Evolutionary conservation across 164 flowering plant species (phyloP).

Genomic region (Chimonanthus praecox): DNA sequence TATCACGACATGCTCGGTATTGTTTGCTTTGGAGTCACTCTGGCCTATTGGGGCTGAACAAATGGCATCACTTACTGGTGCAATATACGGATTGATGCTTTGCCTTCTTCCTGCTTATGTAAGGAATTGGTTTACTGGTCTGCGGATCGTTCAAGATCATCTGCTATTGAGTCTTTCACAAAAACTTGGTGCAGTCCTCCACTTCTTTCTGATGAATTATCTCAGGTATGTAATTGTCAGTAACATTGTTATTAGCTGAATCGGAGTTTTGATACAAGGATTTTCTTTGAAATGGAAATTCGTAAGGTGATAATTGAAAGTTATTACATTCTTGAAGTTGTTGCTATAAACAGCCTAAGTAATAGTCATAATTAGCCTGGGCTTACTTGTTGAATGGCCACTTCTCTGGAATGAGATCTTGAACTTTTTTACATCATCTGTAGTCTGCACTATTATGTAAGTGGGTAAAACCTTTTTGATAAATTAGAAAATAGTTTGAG

Average conservation of each 20-base stretch:
- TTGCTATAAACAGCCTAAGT: too few relatives aligned
- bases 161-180: slow-evolving; percentile 71
- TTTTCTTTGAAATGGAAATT: background rate
- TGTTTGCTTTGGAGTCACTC: slow-evolving; percentile 59
- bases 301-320: background rate
- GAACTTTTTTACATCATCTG: too few relatives aligned
- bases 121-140: slow-evolving; percentile 72
- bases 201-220: slow-evolving; percentile 71
- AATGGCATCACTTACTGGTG: slow-evolving; percentile 82
- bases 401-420: too few relatives aligned
- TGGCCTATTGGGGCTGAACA: slow-evolving; percentile 62
- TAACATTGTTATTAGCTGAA: background rate
- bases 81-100: slow-evolving; percentile 84
- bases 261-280: background rate
- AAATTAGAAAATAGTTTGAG: too few relatives aligned
- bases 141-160: slow-evolving; percentile 77
- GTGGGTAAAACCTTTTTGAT: too few relatives aligned
- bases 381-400: too few relatives aligned
- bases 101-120: slow-evolving; percentile 90
- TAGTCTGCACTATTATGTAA: too few relatives aligned
- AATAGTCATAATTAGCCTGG: too few relatives aligned
- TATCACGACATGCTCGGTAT: slow-evolving; percentile 55
- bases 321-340: background rate
- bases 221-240: slow-evolving; percentile 50
- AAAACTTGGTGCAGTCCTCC: slow-evolving; percentile 86